Percentiles rank a stretch among this genome's conserved stretches.
phyloP scores from a whole-genome alignment of 2,329 filamentous ascomycete species.

The Scedosporium apiospermum region DNA sequence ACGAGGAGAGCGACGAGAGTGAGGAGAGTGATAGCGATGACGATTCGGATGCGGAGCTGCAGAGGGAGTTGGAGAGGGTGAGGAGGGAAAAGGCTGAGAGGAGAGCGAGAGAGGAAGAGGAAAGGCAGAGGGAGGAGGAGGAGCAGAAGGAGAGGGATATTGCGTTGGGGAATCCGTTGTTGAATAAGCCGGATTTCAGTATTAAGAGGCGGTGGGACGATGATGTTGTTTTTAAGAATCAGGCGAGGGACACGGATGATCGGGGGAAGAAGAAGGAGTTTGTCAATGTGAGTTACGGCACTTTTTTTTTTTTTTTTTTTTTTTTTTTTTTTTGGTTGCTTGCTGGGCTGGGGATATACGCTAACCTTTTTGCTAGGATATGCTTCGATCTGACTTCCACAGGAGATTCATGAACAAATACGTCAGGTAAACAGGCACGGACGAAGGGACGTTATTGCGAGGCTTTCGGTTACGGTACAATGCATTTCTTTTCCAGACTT shows the following conservation, averaged over 20 bases:
- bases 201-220: slow-evolving; percentile 95
- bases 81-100: slow-evolving; percentile 71
- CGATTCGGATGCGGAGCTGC: slow-evolving; percentile 79
- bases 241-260: slow-evolving; percentile 89
- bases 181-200: slow-evolving; percentile 82
- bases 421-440: slow-evolving; percentile 33
- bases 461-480: neutral
- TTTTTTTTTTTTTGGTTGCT: slow-evolving; percentile 2
- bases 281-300: slow-evolving; percentile 65
- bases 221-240: slow-evolving; percentile 98
- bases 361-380: slow-evolving; percentile 43
- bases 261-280: slow-evolving; percentile 86
- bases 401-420: slow-evolving; percentile 85
- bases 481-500: slow-evolving; percentile 6
- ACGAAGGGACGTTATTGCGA: neutral
- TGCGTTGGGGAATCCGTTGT: slow-evolving; percentile 80
- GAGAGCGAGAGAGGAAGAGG: slow-evolving; percentile 52
- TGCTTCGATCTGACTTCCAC: slow-evolving; percentile 92
- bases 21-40: slow-evolving; percentile 40
- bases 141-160: slow-evolving; percentile 82
- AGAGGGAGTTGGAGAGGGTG: slow-evolving; percentile 91
- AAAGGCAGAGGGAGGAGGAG: slow-evolving; percentile 70
- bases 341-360: neutral
- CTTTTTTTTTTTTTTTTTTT: too few species aligned
- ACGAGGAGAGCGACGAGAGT: slow-evolving; percentile 43